Base-by-base conservation (phyloP, 2,329 filamentous ascomycete genomes). In the Ceratocystis eucalypticola region DNA sequence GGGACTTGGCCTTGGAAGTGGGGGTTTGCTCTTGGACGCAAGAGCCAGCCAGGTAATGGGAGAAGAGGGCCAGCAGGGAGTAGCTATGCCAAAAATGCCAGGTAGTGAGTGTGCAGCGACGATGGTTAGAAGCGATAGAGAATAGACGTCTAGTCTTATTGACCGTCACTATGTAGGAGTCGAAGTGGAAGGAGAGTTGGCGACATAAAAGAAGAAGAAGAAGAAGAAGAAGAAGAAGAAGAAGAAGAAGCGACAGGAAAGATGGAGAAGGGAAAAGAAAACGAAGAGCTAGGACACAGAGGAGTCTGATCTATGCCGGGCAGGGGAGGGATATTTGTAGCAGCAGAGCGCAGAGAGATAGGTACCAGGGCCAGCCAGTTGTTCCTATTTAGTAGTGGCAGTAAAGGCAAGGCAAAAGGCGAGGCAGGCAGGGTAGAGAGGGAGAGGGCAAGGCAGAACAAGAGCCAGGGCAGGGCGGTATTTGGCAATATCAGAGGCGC, bases 1-100 rank as follows among this genome's bases (percentile, higher is more conserved):
- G 55, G 55, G 55, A 59, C 55, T 59, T 59, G 55, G 55, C 28
- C 55, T 41, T 59, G 55, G 55, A 59, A 30, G 55, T 59, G 55
- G 55, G 55, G 46, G 46, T 48, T 59, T 59, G 15, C 25, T 37
- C 28, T 37, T n/a, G 55, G 20, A 30, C 55, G 55, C 55, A 59
- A 37, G 28, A 59, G 55, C 28, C 28, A 59, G 25, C 5, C 30
- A 33, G 30, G 12, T 41, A 15, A 37, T 15, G 22, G 25, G 33
- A 25, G 15, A 37, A 25, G 50, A 55, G 15, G 28, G 28, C 33
- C 25, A 59, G 28, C 7, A 25, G 6, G 55, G 28, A 37, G 5
- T 59, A 30, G 28, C 50, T 22, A 25, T 15, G 28, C 53, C 17
- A 59, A 37, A n/a, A 30, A 15, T 22, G 28, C 28, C 17, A 28